These are phyloP conservation scores for Plantago major DNA, from an alignment of 257 asterid species.

Conservation along the genomic window DNA sequence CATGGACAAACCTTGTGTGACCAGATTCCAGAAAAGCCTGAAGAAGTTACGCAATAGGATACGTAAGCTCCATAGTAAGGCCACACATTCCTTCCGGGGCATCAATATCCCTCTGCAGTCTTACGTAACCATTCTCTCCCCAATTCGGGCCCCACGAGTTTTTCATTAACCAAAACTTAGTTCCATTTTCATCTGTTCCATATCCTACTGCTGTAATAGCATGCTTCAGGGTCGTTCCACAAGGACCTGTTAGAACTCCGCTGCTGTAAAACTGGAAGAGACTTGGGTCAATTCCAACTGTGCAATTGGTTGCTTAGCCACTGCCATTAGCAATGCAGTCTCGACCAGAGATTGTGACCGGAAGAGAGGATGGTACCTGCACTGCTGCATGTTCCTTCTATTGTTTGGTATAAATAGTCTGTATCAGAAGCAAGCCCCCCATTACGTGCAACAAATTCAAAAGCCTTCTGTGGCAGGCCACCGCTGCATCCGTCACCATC, in stretches of 20 bases:
- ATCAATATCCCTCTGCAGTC: conserved; percentile 27
- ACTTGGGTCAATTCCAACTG: conserved; percentile 18
- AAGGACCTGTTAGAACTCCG: conserved; percentile 19
- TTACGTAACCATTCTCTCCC: conserved; percentile 31
- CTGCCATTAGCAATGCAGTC: conserved; percentile 26
- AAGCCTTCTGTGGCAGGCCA: conserved; percentile 21
- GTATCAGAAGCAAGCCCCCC: conserved; percentile 26
- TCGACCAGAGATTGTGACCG: conserved; percentile 20
- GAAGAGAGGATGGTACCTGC: conserved; percentile 12
- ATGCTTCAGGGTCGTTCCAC: conserved; percentile 22
- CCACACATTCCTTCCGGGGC: conserved; percentile 33
- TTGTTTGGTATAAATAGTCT: conserved; percentile 24
- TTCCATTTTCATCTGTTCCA: conserved; percentile 20
- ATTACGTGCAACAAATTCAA: conserved; percentile 6
- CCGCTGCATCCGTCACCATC: conserved; percentile 23
- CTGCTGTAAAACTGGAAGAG: conserved; percentile 21
- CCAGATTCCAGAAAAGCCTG: too few relatives aligned
- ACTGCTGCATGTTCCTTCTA: conserved; percentile 14
- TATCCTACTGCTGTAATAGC: conserved; percentile 32
- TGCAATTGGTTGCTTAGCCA: conserved; percentile 24
- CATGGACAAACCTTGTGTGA: too few relatives aligned
- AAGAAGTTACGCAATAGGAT: conserved; percentile 23
- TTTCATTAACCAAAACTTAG: conserved; percentile 36
- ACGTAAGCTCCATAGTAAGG: conserved; percentile 21
- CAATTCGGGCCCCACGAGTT: conserved; percentile 34